Evolutionary conservation across 495 filamentous ascomycete genomes (phyloP).

Genomic region (Parathielavia hyrcaniae): DNA sequence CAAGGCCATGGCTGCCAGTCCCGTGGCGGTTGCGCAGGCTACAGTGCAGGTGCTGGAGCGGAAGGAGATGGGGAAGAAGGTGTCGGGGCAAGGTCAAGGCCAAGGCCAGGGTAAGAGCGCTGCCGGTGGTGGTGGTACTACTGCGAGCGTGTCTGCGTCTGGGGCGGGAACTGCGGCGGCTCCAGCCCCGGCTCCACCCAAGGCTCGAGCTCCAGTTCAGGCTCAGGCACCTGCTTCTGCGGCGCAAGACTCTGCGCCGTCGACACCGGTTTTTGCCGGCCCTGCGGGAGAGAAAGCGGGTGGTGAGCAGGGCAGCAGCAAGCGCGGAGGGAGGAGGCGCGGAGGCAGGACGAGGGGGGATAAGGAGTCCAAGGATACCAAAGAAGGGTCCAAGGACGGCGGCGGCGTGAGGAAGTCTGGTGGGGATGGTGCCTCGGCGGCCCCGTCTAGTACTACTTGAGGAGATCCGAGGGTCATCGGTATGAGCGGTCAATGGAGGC

Average conservation of each 20-base stretch:
- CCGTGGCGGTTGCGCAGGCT: conserved; percentile 72
- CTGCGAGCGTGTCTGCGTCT: neutral
- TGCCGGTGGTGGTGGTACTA: conserved; percentile 1
- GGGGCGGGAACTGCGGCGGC: neutral
- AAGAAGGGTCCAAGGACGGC: conserved; percentile 18
- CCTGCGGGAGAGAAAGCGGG: conserved; percentile 18
- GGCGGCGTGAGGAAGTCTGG: conserved; percentile 10
- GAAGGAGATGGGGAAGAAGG: conserved; percentile 50
- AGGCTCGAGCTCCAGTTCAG: neutral
- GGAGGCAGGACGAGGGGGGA: conserved; percentile 19
- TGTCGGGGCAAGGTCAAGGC: neutral
- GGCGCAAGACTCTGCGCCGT: neutral
- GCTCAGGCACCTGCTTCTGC: neutral
- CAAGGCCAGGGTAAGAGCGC: conserved; percentile 13
- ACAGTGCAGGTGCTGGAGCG: conserved; percentile 80
- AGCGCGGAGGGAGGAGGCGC: conserved; percentile 23
- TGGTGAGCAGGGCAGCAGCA: conserved; percentile 19
- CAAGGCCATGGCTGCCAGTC: conserved; percentile 75
- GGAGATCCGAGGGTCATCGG: no score
- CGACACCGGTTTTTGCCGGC: neutral
- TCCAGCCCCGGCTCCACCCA: neutral
- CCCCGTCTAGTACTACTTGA: neutral
- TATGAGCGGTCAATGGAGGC: no score
- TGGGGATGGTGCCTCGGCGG: neutral
- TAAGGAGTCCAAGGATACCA: conserved; percentile 15